Evolutionary conservation across 2,329 filamentous ascomycete species (phyloP), one percentile per base, ranked within the genome.

Genomic region (Trichoderma sp.): DNA sequence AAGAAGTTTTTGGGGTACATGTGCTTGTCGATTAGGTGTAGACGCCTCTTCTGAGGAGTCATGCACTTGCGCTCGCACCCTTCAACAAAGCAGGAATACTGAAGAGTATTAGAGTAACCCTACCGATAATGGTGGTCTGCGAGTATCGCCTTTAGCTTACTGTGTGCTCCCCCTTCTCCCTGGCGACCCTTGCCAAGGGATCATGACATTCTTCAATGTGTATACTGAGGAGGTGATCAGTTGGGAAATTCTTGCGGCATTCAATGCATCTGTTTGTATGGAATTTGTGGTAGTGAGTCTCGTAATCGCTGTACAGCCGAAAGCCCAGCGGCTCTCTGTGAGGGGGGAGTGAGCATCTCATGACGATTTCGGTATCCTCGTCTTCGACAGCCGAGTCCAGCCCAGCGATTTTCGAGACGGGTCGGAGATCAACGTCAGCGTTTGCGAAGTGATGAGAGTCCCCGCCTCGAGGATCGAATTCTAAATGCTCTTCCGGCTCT

Each of bases 201-300:
- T 99, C 93, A 78, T 98, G 95, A 72, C 90, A 92, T 78, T 98
- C 95, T 72, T 94, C 89, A 71, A 97, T 94, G 76, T 99, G 95
- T 54, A 98, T 79, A 67, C 86, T 84, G 60, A 99, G 84, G 65
- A 95, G 89, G 76, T 94, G 90, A 39, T 89, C 85, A 0, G 92
- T 93, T 1, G 95, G 95, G 70, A 98, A 93, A 77, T 97, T 98
- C 77, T 87, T 93, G 66, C 86, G 84, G 77, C 95, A 99, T 74
- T 93, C 90, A 10, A 89, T 82, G 76, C 95, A 99, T 52, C 94
- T 88, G 77, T 97, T 94, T 69, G 88, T 87, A 78, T 98, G 95
- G 25, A 86, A 83, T 75, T 92, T 89, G 71, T 83, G 85, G 80
- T 97, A 97, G 78, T 99, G 95, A 9, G 90, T 81, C 76, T 97